Evolutionary conservation across 2,329 filamentous ascomycete genomes (phyloP).

Genomic region (Nemania abortiva): DNA sequence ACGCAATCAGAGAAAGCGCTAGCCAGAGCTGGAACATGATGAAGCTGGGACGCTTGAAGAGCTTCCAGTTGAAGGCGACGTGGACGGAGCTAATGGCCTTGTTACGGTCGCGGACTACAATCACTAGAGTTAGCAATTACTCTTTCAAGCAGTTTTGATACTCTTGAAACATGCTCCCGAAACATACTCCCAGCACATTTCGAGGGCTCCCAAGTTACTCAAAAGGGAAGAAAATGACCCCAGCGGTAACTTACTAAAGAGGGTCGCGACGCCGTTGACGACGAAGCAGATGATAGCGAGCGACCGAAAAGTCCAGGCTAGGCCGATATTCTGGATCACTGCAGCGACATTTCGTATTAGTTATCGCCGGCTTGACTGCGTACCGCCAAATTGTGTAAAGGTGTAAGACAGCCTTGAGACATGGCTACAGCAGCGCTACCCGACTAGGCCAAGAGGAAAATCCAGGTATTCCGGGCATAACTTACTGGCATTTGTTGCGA

Average conservation of each 20-base stretch:
- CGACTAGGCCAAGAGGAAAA: neutral
- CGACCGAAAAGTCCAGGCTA: constrained; percentile 69
- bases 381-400: neutral
- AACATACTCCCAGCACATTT: too few species aligned
- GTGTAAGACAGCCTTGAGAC: neutral
- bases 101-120: constrained; percentile 73
- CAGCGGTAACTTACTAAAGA: constrained; percentile 56
- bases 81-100: constrained; percentile 76
- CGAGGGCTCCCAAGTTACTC: too few species aligned
- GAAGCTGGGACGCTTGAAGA: constrained; percentile 74
- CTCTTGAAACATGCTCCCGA: too few species aligned
- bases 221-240: too few species aligned
- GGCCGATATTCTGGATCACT: constrained; percentile 71
- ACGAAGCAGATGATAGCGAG: constrained; percentile 60
- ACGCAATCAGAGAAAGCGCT: constrained; percentile 78
- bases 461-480: neutral
- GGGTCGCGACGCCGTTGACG: constrained; percentile 67
- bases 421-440: neutral
- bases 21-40: constrained; percentile 74
- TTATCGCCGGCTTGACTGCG: neutral
- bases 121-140: too few species aligned
- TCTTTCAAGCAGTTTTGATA: too few species aligned
- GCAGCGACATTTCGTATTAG: neutral
- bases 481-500: constrained; percentile 70
- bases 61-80: constrained; percentile 71